Evolutionary conservation across 257 asterid species (phyloP), one percentile per base, ranked within the genome.

Genomic region (Solanum pinnatisectum): DNA sequence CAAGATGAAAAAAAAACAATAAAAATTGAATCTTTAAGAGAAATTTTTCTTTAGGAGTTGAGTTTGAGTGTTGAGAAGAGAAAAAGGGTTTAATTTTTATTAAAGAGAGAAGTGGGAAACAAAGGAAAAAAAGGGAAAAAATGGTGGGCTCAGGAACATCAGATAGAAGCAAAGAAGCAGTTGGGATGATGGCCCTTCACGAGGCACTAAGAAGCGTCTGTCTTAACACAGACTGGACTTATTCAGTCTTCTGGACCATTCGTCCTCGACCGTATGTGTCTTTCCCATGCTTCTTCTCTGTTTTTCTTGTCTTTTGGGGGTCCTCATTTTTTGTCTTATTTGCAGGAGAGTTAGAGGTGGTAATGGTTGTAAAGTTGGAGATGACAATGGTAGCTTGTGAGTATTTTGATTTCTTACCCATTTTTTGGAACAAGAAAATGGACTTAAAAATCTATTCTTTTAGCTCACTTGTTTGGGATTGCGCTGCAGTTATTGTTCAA

Each of bases 161-260:
- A 92, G 99, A 97, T 92, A 96, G 99, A 89, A 96, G 99, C 98
- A 97, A 96, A 95, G 99, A 96, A 91, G 99, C 99, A 84, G 99
- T 95, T 84, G 99, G 99, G 93, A 96, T 97, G 99, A 97, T 97
- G 99, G 99, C 99, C 94, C 98, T 97, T 94, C 99, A 97, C 87
- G 99, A 95, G 91, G 96, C 99, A 91, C 99, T 96, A 87, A 89
- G 99, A 94, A 95, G 84, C 90, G 95, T 97, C 90, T 97, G 99
- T 92, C 94, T 97, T 88, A 96, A 94, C 93, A 90, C 99, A 88
- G 99, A 97, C 91, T 97, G 99, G 99, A 97, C 96, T 91, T 97
- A 97, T 96, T 97, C 99, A 83, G 99, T 97, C 84, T 97, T 96
- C 98, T 97, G 99, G 99, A 97, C 99, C 89, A 97, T 97, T 88